These are phyloP conservation scores for Geranomyces michiganensis DNA, from an alignment of 192 early-diverging fungal genomes.

Conservation along the genomic window DNA sequence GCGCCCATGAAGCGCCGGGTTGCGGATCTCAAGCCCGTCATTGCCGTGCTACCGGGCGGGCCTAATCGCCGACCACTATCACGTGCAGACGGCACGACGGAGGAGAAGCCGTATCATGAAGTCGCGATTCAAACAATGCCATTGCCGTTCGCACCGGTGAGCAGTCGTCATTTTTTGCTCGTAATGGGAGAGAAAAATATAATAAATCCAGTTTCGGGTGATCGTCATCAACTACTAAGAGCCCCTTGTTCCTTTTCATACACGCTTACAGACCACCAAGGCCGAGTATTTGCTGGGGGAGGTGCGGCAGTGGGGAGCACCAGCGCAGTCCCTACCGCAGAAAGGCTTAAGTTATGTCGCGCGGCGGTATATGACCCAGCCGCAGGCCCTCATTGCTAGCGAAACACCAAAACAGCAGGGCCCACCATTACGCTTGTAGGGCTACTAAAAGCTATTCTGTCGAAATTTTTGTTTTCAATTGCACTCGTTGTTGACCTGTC, in stretches of 20 bases:
- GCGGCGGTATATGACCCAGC: slow-evolving; percentile 7
- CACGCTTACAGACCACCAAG: slow-evolving; percentile 9
- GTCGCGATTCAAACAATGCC: slow-evolving; percentile 30
- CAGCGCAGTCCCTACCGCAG: slow-evolving; percentile 44
- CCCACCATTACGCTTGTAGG: neutral
- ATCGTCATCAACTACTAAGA: too few relatives aligned
- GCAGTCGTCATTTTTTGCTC: neutral
- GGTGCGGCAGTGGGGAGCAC: slow-evolving; percentile 54
- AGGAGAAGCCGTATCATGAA: slow-evolving; percentile 11
- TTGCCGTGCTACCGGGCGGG: slow-evolving; percentile 36
- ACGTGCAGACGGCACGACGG: neutral
- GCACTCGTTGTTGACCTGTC: too few relatives aligned
- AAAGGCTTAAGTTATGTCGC: slow-evolving; percentile 39
- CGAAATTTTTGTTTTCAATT: too few relatives aligned
- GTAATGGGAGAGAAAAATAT: neutral
- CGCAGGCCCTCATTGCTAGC: neutral
- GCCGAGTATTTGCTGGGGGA: slow-evolving; percentile 49
- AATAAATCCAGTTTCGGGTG: too few relatives aligned
- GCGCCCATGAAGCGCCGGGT: slow-evolving; percentile 16
- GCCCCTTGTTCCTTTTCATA: too few relatives aligned
- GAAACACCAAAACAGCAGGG: neutral
- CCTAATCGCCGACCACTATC: neutral
- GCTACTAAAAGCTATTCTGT: too few relatives aligned
- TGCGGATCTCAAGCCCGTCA: slow-evolving; percentile 39
- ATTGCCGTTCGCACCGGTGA: slow-evolving; percentile 34